phyloP scores from a whole-genome alignment of 768 basidiomycete species.

The Lanmaoa pseudosensibilis region DNA sequence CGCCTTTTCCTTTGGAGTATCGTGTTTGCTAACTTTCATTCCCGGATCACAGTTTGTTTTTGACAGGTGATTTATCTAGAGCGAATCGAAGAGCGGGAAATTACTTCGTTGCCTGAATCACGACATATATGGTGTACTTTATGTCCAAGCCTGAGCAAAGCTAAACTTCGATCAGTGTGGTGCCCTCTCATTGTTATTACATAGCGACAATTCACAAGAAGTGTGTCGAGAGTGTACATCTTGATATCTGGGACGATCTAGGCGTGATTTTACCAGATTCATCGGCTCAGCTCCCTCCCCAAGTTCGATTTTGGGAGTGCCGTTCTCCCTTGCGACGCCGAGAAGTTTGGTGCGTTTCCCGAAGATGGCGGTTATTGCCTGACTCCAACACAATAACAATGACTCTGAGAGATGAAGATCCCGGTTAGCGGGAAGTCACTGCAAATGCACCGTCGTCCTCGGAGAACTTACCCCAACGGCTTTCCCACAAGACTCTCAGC shows the following conservation, averaged over 20 bases:
- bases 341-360: slow-evolving; percentile 1
- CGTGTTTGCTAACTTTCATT: slow-evolving; percentile 10
- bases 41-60: not conserved
- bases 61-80: slow-evolving; percentile 10
- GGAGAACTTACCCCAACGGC: slow-evolving; percentile 6
- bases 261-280: slow-evolving; percentile 10
- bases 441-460: slow-evolving; percentile 12
- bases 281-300: slow-evolving; percentile 3
- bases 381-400: slow-evolving; percentile 3
- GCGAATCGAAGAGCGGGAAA: slow-evolving; percentile 8
- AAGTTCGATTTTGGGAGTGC: slow-evolving; percentile 5
- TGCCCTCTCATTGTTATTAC: not conserved
- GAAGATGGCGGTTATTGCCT: slow-evolving; percentile 4
- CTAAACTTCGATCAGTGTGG: too few relatives aligned
- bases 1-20: not conserved
- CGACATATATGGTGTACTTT: not conserved
- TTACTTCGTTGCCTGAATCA: not conserved
- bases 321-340: not conserved
- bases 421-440: not conserved
- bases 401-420: not conserved
- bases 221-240: not conserved
- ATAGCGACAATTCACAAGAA: not conserved
- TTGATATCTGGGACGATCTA: slow-evolving; percentile 5
- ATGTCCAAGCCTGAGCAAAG: too few relatives aligned
- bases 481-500: slow-evolving; percentile 9